Evolutionary conservation across 352 stramenopile genomes (phyloP).

Genomic region (Phytophthora syringae): DNA sequence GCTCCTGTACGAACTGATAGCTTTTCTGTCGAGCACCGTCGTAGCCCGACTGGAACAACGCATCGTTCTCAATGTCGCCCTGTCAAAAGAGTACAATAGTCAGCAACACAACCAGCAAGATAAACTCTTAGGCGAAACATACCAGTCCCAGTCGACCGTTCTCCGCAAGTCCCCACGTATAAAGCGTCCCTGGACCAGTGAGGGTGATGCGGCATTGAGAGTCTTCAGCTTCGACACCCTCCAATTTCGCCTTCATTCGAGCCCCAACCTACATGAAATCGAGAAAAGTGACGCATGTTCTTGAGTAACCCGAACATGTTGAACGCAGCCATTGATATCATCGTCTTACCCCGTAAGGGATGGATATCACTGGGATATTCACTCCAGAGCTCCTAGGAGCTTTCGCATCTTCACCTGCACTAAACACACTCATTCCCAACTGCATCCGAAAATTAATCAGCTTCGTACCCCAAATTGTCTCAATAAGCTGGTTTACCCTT

Average conservation of each 20-base stretch:
- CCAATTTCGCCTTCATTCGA: conserved; percentile 51
- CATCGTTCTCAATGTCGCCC: conserved; percentile 76
- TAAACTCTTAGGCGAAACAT: conserved; percentile 5
- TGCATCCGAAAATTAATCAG: too few relatives aligned
- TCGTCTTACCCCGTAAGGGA: conserved; percentile 53
- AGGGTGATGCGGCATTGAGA: conserved; percentile 53
- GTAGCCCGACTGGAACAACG: conserved; percentile 69
- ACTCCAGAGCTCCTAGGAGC: conserved; percentile 47
- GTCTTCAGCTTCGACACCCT: conserved; percentile 54
- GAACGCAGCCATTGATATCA: neutral
- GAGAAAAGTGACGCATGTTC: neutral
- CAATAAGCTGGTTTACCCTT: conserved; percentile 35
- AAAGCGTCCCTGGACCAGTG: conserved; percentile 51
- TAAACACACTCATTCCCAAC: conserved; percentile 59
- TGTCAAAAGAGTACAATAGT: conserved; percentile 19
- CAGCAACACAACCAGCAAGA: neutral
- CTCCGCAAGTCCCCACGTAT: conserved; percentile 73
- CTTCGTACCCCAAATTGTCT: too few relatives aligned
- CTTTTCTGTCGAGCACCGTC: conserved; percentile 69
- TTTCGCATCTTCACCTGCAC: conserved; percentile 40
- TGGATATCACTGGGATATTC: conserved; percentile 71
- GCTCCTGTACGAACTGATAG: conserved; percentile 63
- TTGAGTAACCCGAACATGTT: neutral
- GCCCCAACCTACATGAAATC: conserved; percentile 37
- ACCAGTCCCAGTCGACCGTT: conserved; percentile 73